Base-by-base conservation (phyloP, 2,329 filamentous ascomycete species). In the Botrytis medusae region DNA sequence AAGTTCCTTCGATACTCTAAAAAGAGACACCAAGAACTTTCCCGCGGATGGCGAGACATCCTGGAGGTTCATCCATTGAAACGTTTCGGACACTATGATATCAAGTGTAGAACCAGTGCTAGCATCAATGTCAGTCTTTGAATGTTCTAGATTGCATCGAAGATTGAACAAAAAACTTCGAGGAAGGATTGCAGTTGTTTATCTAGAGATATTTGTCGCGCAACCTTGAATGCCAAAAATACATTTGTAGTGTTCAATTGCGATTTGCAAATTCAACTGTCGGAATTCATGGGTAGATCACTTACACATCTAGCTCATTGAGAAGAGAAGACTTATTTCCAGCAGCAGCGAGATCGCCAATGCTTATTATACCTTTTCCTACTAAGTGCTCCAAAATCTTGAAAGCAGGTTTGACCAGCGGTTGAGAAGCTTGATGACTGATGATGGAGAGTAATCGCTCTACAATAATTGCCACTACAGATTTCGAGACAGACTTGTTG, bases 371-470 rank as follows among this genome's bases (percentile, higher is more conserved):
- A 2, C 84, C 83, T 80, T 92, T 93, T 65, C 85, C 83, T 5
- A 94, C 79, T 73, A 94, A 87, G 77, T 90, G 87, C 65, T 92
- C 89, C 54, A 93, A 83, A 25, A 87, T 87, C 78, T 91, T 90
- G 74, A 94, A 87, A 10, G 90, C 88, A 51, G 91, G 91, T 80
- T 93, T 93, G 59, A 90, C 89, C 69, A 91, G 85, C 16, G 90
- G 87, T 75, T 88, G 90, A 25, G 89, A 85, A 48, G 89, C 89
- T 74, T 88, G 85, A 73, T 88, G 86, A 34, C 86, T 85, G 60
- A 93, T 86, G 22, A 91, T 88, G 2, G 87, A 86, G 25, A 92
- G 78, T 10, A 90, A 84, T 8, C 83, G 86, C 40, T 84, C 80
- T 25, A 90, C 78, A 10, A 91, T 83, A 25, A 79, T 80, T 29